These are phyloP conservation scores for Blepharisma stoltei DNA, from an alignment of 73 alveolate species.

Conservation along the genomic window DNA sequence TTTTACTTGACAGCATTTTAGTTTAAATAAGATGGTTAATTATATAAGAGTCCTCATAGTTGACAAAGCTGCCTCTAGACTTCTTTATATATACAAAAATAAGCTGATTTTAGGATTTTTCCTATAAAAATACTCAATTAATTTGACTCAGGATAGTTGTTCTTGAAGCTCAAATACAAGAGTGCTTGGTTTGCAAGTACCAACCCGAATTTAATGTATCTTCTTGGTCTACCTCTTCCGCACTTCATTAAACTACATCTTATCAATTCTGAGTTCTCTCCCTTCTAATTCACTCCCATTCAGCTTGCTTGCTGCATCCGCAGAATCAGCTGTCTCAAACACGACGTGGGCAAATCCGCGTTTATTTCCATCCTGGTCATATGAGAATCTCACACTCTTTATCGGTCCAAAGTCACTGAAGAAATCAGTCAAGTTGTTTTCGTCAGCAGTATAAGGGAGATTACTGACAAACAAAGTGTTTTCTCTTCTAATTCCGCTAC, in stretches of 20 bases:
- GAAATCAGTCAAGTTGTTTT: constrained; percentile 65
- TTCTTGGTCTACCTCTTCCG: constrained; percentile 30
- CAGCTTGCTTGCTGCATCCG: constrained; percentile 67
- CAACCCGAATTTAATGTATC: background rate
- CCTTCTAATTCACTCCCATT: constrained; percentile 74
- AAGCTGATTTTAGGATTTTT: no score
- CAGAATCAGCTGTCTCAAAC: constrained; percentile 73
- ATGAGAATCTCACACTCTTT: constrained; percentile 71
- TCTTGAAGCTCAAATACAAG: no score
- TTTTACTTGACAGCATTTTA: no score
- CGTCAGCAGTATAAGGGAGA: constrained; percentile 69
- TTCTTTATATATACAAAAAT: no score
- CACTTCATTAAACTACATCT: constrained; percentile 38
- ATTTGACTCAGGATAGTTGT: no score
- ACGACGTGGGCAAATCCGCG: constrained; percentile 89
- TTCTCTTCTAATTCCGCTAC: constrained; percentile 20
- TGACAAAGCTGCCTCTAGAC: no score
- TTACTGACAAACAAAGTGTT: constrained; percentile 80
- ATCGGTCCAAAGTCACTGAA: constrained; percentile 80
- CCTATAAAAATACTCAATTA: no score
- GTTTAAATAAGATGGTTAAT: no score
- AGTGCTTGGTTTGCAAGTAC: no score
- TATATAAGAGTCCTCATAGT: no score
- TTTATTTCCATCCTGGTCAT: constrained; percentile 77
- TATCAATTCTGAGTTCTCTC: constrained; percentile 74